Evolutionary conservation across 164 flowering plant species (phyloP), one percentile per base, ranked within the genome.

Genomic region (Santalum album): DNA sequence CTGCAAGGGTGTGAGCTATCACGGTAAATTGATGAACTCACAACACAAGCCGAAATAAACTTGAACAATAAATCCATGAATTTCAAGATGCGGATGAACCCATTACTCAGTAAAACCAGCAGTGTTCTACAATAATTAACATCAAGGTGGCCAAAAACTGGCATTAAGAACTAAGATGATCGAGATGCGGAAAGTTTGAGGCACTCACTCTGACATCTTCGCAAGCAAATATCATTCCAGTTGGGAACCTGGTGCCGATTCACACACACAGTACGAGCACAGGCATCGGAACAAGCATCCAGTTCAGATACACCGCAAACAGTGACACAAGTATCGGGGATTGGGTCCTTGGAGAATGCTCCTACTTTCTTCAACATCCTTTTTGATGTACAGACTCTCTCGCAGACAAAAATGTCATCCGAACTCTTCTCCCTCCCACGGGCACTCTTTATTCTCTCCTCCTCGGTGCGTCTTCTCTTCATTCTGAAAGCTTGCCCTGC

Each of bases 251-350:
- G 91, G 55, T 87, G 89, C 32, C 80, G 87, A 64, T 82, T 82
- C 7, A 86, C 92, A 32, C 95, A 86, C 24, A 90, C 90, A 9
- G 95, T 86, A 0, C 97, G 78, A 42, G 92, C 95, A 67, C 97
- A 86, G 0, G 97, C 97, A 72, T 86, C 97, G 40, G 87, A 61
- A 53, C 95, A 90, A 21, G 95, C 97, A 73, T 90, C 95, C 7
- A 90, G 75, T 68, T 79, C 84, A 14, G 95, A 86, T 1, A 90
- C 95, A 9, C 97, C 66, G 19, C 66, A 63, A 1, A 63, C 66
- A 24, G 60, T 62, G 16, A 84, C 89, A 60, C 89, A 84, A 24
- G 91, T 87, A 49, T 82, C 84, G 0, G 82, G 90, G 47, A 70
- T 84, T 32, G 95, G 92, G 53, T 86, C 95, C 52, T 90, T 90